Base-by-base conservation (phyloP, 2,329 filamentous ascomycete species). In the Aspergillus fumigatus region DNA sequence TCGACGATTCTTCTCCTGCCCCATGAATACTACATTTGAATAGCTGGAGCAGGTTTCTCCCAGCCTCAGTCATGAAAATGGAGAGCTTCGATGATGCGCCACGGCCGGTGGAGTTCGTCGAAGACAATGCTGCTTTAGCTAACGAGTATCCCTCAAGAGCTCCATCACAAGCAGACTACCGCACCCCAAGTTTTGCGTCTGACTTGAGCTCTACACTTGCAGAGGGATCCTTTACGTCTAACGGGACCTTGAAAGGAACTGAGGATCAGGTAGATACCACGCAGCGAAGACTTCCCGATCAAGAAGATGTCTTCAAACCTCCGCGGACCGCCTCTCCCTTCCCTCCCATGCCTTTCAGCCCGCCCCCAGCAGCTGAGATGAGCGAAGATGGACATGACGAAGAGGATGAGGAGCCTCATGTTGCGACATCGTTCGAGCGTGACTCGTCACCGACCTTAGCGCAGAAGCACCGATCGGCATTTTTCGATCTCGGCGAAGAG, bases 361-460 rank as follows among this genome's bases (percentile, higher is more conserved):
- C 66, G n/a, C 65, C 72, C 9, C 60, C 68, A 4, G 64, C 68
- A n/a, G 60, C 68, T 35, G 62, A 65, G 25, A 62, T 71, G 38
- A 65, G 67, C 48, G 70, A 72, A 35, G 67, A 69, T 51, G 67
- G 67, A 43, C 65, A 62, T 1, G 74, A 75, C 21, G 73, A 70
- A 26, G 76, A 74, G 48, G 76, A 79, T 55, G 77, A 79, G 57
- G 77, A 78, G 47, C 71, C 76, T 8, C 68, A 68, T 35, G 61
- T 78, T 14, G 75, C 77, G 25, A 77, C 74, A 1, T 79, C 77
- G 1, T 78, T 79, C 54, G 70, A 76, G 53, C 73, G 77, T 38
- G 72, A 74, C 41, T 74, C 75, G 4, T 73, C 73, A 1, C 69
- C 73, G 2, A 68, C 70, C 11, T 70, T 68, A 2, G 65, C 72